Conservation (phyloP, 106 monocot species). For the Allium cepa region DNA sequence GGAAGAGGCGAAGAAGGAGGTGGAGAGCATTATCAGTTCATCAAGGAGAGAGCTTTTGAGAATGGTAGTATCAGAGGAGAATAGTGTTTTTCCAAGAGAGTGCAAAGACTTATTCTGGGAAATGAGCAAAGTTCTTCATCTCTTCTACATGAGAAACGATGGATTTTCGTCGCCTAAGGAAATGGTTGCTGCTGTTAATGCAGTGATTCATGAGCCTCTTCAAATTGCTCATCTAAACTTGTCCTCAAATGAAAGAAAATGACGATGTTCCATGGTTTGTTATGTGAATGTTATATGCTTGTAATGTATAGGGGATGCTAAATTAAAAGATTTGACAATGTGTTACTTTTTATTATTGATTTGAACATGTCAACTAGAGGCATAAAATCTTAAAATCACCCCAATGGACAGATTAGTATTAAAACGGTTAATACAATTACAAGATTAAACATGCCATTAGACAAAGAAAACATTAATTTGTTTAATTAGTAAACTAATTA, state of each 20-base stretch:
- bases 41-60: slow-evolving; percentile 54
- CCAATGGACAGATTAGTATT: too few relatives aligned
- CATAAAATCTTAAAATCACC: too few relatives aligned
- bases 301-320: too few relatives aligned
- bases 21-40: slow-evolving; percentile 19
- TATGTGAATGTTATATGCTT: too few relatives aligned
- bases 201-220: slow-evolving; percentile 67
- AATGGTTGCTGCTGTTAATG: slow-evolving; percentile 64
- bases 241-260: background rate
- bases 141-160: slow-evolving; percentile 63
- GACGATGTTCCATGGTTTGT: too few relatives aligned
- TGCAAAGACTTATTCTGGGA: slow-evolving; percentile 98
- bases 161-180: slow-evolving; percentile 80
- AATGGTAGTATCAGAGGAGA: slow-evolving; percentile 42
- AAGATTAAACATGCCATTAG: too few relatives aligned
- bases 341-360: too few relatives aligned
- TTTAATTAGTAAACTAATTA: too few relatives aligned
- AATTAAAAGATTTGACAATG: too few relatives aligned
- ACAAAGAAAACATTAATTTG: too few relatives aligned
- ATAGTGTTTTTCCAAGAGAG: slow-evolving; percentile 53
- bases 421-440: too few relatives aligned
- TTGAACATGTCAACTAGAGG: too few relatives aligned
- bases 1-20: slow-evolving; percentile 45
- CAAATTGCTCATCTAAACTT: slow-evolving; percentile 7
- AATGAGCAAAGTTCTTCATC: slow-evolving; percentile 54